Percentiles rank a stretch among this genome's conserved stretches.
phyloP scores from a whole-genome alignment of 1,284 basidiomycete genomes.

The Tylopilus orsonianus region DNA sequence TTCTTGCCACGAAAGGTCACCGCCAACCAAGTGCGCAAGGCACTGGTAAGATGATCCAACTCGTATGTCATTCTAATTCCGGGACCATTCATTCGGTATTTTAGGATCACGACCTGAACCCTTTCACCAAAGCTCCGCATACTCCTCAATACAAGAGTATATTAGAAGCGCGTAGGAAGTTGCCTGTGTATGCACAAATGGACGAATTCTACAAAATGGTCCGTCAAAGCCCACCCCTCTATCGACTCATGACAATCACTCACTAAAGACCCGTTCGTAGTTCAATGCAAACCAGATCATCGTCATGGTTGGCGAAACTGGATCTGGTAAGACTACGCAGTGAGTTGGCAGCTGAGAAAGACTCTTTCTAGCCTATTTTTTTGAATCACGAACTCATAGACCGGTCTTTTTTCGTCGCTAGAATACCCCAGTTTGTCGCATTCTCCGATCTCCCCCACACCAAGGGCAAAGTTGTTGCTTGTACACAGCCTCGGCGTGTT shows the following conservation, averaged over 20 bases:
- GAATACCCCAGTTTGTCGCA: conserved; percentile 94
- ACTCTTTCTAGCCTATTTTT: conserved; percentile 20
- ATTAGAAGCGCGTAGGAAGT: conserved; percentile 77
- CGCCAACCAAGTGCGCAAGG: conserved; percentile 67
- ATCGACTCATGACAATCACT: conserved; percentile 32
- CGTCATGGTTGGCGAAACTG: conserved; percentile 97
- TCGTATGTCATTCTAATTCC: neutral
- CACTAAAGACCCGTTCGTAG: conserved; percentile 38
- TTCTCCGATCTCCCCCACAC: conserved; percentile 91
- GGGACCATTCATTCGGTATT: neutral
- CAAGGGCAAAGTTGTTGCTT: conserved; percentile 90
- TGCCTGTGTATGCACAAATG: conserved; percentile 95
- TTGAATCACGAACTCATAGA: conserved; percentile 24
- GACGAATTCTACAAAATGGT: conserved; percentile 85
- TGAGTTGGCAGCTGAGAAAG: conserved; percentile 41
- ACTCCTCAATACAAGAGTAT: conserved; percentile 86
- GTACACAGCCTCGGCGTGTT: conserved; percentile 96
- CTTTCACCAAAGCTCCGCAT: conserved; percentile 83
- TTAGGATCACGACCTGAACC: conserved; percentile 83
- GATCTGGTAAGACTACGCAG: conserved; percentile 98
- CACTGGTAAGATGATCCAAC: conserved; percentile 55
- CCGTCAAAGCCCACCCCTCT: conserved; percentile 36
- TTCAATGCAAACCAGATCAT: conserved; percentile 89
- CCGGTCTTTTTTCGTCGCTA: conserved; percentile 34
- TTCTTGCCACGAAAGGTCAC: conserved; percentile 79